These are phyloP conservation scores for Aspergillus sp. DNA, from an alignment of 2,329 filamentous ascomycete species.

Conservation along the genomic window DNA sequence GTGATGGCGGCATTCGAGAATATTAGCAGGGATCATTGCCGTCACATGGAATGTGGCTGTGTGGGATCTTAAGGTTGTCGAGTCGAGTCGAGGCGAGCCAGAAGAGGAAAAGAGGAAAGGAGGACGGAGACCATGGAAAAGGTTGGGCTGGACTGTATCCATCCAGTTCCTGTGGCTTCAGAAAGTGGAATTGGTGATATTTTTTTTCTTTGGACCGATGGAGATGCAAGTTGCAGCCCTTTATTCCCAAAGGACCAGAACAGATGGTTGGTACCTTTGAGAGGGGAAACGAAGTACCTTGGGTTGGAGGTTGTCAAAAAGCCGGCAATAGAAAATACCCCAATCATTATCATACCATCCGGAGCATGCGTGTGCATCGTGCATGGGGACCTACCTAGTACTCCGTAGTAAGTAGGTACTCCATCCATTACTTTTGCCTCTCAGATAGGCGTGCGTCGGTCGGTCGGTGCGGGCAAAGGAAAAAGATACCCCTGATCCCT, in stretches of 20 bases:
- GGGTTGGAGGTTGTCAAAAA: background rate
- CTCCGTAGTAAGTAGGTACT: background rate
- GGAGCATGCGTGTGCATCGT: background rate
- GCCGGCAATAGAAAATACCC: background rate
- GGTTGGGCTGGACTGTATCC: background rate
- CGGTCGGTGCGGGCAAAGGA: background rate
- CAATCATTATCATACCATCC: slow-evolving; percentile 2
- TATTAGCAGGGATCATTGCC: slow-evolving; percentile 1
- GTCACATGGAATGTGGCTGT: slow-evolving; percentile 4
- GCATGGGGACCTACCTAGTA: background rate
- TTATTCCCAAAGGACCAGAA: background rate
- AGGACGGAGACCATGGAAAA: background rate
- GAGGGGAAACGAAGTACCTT: background rate
- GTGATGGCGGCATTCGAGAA: slow-evolving; percentile 1
- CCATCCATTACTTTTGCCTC: no score
- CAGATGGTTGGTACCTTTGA: background rate
- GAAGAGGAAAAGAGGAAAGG: background rate
- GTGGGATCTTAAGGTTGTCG: slow-evolving; percentile 2
- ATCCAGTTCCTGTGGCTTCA: slow-evolving; percentile 10
- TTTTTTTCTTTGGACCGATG: background rate
- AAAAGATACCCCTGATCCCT: slow-evolving; percentile 15
- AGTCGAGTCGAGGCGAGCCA: background rate
- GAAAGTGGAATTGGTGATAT: background rate
- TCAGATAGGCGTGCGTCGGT: no score
- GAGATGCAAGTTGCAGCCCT: background rate